Percentiles rank a stretch among this genome's conserved stretches.
These are phyloP conservation scores for Zopfochytrium polystomum DNA, from an alignment of 371 early-diverging fungal species.

Conservation along the genomic window DNA sequence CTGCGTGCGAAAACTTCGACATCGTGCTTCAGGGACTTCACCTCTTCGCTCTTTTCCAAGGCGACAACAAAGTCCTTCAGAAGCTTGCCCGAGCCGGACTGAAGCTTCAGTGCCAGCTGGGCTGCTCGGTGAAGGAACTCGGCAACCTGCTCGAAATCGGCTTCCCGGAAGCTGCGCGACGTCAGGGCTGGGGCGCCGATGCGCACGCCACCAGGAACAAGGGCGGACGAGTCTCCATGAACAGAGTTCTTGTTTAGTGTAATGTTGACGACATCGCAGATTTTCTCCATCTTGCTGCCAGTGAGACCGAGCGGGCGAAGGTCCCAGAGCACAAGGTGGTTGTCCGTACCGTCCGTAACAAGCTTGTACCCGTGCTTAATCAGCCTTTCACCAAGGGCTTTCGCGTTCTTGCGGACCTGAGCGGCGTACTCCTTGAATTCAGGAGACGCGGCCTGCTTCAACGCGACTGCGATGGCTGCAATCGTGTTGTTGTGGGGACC, in stretches of 20 bases:
- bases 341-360: slow-evolving; percentile 94
- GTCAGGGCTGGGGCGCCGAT: slow-evolving; percentile 93
- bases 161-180: slow-evolving; percentile 84
- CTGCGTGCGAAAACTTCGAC: slow-evolving; percentile 86
- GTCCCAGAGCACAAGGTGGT: slow-evolving; percentile 89
- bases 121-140: slow-evolving; percentile 89
- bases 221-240: slow-evolving; percentile 91
- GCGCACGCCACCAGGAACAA: slow-evolving; percentile 96
- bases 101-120: slow-evolving; percentile 80
- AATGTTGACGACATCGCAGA: slow-evolving; percentile 94
- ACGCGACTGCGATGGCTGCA: slow-evolving; percentile 93
- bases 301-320: slow-evolving; percentile 59
- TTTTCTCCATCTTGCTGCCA: slow-evolving; percentile 81
- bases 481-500: slow-evolving; percentile 99
- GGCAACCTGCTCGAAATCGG: slow-evolving; percentile 85
- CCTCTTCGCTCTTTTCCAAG: slow-evolving; percentile 63
- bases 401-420: slow-evolving; percentile 87
- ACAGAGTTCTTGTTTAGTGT: slow-evolving; percentile 99
- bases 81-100: slow-evolving; percentile 80
- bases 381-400: slow-evolving; percentile 79
- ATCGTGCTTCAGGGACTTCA: slow-evolving; percentile 72
- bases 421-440: slow-evolving; percentile 88
- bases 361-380: slow-evolving; percentile 74
- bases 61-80: slow-evolving; percentile 93
- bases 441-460: slow-evolving; percentile 70